A percentile compares a stretch with the other conserved stretches of the same genome.
phyloP scores from a whole-genome alignment of 805 yeast genomes.

The Candida fluviatilis region DNA sequence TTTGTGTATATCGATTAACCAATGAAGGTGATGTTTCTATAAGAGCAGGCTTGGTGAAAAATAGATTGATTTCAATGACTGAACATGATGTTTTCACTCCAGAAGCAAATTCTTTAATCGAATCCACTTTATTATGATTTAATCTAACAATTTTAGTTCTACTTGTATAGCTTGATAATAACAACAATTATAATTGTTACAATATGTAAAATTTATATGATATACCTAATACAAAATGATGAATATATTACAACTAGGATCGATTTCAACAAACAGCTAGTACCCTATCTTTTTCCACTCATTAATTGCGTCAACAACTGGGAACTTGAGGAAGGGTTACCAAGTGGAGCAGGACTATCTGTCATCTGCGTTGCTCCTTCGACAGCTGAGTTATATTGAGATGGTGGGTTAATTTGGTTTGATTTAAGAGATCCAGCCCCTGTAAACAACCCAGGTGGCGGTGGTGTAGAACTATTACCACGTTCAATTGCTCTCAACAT shows the following conservation, averaged over 20 bases:
- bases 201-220: too few relatives aligned
- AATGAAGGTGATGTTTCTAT: conserved; percentile 4
- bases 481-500: conserved; percentile 30
- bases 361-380: conserved; percentile 9
- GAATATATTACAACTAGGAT: too few relatives aligned
- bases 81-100: conserved; percentile 15
- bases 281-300: conserved; percentile 59
- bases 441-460: conserved; percentile 68
- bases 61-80: conserved; percentile 16
- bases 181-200: too few relatives aligned
- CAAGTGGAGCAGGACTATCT: conserved; percentile 9
- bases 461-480: conserved; percentile 49
- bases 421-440: conserved; percentile 12
- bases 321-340: conserved; percentile 53
- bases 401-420: conserved; percentile 6
- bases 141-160: too few relatives aligned
- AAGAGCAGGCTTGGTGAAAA: conserved; percentile 7
- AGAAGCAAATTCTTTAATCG: conserved; percentile 5
- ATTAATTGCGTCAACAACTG: conserved; percentile 81
- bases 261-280: not conserved
- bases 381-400: conserved; percentile 8
- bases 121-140: not conserved
- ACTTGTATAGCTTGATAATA: too few relatives aligned
- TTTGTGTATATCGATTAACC: conserved; percentile 5
- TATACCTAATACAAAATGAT: too few relatives aligned